Evolutionary conservation across 306 rosid species (phyloP).

Genomic region (Hippophae gyantsensis): DNA sequence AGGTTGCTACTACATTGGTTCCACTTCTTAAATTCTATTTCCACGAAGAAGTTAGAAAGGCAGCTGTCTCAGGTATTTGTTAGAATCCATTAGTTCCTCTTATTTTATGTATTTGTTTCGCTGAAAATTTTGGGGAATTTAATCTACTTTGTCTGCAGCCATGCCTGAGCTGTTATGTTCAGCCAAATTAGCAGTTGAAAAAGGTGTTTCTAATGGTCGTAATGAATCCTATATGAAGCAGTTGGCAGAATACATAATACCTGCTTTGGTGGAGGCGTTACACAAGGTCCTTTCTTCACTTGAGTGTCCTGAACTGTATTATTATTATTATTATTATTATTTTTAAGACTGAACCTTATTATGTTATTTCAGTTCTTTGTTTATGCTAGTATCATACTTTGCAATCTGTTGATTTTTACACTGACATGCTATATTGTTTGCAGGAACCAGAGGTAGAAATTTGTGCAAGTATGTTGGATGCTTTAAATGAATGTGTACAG

Average conservation of each 20-base stretch:
- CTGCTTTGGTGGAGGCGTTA: constrained; percentile 93
- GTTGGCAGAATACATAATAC: constrained; percentile 73
- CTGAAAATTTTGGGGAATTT: not conserved
- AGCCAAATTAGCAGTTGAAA: constrained; percentile 92
- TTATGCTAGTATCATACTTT: no score
- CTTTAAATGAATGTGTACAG: constrained; percentile 91
- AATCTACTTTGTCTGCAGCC: constrained; percentile 31
- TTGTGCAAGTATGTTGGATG: constrained; percentile 87
- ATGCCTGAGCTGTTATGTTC: constrained; percentile 95
- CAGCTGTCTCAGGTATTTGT: constrained; percentile 89
- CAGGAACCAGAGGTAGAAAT: constrained; percentile 99
- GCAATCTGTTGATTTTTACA: not conserved
- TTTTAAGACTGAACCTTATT: no score
- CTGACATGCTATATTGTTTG: constrained; percentile 18
- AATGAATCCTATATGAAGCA: constrained; percentile 74
- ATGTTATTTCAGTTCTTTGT: no score
- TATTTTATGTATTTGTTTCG: not conserved
- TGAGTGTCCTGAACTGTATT: constrained; percentile 12
- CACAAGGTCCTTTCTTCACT: constrained; percentile 54
- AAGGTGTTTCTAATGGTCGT: constrained; percentile 89
- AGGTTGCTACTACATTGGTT: constrained; percentile 94
- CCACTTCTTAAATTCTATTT: constrained; percentile 96
- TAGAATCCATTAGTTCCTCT: not conserved
- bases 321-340: no score
- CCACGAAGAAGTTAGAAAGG: constrained; percentile 97